phyloP scores from a whole-genome alignment of 148 eudicot species.

The Rhododendron griersonianum region DNA sequence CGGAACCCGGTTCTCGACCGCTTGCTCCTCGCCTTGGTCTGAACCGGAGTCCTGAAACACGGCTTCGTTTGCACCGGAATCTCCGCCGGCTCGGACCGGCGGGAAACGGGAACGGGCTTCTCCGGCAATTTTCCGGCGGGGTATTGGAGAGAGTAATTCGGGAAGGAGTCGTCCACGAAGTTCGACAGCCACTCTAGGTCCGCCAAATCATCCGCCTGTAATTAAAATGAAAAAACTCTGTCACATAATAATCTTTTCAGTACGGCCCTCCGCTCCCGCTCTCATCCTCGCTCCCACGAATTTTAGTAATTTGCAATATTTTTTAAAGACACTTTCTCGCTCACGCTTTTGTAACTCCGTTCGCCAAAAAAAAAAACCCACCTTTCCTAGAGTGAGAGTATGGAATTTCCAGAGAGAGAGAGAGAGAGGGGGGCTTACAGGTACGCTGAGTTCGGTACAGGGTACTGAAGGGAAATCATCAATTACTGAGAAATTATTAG shows the following conservation, averaged over 20 bases:
- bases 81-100: slow-evolving; percentile 3
- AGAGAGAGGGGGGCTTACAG: slow-evolving; percentile 26
- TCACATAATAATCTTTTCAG: not conserved
- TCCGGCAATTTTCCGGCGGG: slow-evolving; percentile 13
- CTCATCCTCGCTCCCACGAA: not conserved
- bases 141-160: slow-evolving; percentile 21
- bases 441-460: slow-evolving; percentile 28
- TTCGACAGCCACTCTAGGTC: slow-evolving; percentile 37
- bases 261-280: not conserved
- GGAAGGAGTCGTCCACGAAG: slow-evolving; percentile 30
- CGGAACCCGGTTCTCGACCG: slow-evolving; percentile 24
- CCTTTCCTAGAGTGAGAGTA: not conserved
- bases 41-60: slow-evolving; percentile 26
- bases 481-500: not conserved
- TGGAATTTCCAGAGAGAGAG: not conserved
- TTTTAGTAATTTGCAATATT: not conserved
- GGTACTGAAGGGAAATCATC: slow-evolving; percentile 27
- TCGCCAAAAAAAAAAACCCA: not conserved
- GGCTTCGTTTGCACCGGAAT: not conserved
- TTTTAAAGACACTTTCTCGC: not conserved
- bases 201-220: slow-evolving; percentile 33
- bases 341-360: not conserved
- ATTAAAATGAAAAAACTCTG: not conserved
- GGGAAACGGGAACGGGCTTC: not conserved
- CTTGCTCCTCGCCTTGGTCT: slow-evolving; percentile 41